A percentile compares a stretch with the other conserved stretches of the same genome.
Conservation (phyloP, 2,329 filamentous ascomycete genomes). For the Xylariaceae sp. region DNA sequence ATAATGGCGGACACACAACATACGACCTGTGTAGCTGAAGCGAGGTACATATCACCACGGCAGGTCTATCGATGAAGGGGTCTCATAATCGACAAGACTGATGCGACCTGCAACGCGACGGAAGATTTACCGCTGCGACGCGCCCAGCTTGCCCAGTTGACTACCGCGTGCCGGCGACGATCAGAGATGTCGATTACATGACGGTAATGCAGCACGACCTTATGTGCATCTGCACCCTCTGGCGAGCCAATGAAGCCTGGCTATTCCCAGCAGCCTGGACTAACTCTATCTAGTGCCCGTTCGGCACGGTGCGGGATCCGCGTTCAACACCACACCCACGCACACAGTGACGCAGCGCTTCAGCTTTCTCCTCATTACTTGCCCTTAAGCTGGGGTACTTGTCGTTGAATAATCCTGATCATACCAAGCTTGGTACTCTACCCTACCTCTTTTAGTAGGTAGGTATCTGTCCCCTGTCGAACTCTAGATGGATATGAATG, state of each 20-base stretch:
- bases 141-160: conserved; percentile 17
- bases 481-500: not conserved
- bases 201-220: conserved; percentile 8
- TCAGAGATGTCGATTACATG: conserved; percentile 14
- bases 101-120: conserved; percentile 24
- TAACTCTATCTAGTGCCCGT: conserved; percentile 12
- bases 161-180: conserved; percentile 23
- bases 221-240: conserved; percentile 12
- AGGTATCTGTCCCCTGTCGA: too few species aligned
- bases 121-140: conserved; percentile 7
- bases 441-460: too few species aligned
- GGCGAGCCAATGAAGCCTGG: conserved; percentile 20
- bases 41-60: too few species aligned
- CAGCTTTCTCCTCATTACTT: too few species aligned
- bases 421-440: too few species aligned
- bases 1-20: too few species aligned
- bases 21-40: too few species aligned
- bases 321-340: conserved; percentile 1
- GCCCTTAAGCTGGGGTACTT: too few species aligned
- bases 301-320: conserved; percentile 23
- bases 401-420: too few species aligned
- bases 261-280: too few species aligned
- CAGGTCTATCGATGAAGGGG: too few species aligned
- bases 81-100: conserved; percentile 1
- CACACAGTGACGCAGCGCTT: not conserved